These are phyloP conservation scores for Metrosideros polymorpha DNA, from an alignment of 441 rosid species.

Conservation along the genomic window DNA sequence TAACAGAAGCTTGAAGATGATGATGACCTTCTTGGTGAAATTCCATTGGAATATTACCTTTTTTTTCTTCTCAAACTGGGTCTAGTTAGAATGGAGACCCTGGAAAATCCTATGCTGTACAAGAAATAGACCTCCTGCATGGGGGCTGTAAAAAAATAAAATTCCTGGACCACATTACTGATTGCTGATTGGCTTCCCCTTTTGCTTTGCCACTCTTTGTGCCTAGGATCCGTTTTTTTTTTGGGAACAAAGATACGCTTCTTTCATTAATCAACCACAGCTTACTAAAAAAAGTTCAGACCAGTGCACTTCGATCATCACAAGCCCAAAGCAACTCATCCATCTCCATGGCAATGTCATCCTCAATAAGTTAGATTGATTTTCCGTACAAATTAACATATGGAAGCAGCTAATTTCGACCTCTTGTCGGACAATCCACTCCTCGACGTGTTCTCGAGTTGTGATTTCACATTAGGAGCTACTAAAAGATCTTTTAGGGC, in stretches of 20 bases:
- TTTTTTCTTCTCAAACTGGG: not conserved
- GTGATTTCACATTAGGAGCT: not conserved
- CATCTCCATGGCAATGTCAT: not conserved
- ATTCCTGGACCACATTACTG: not conserved
- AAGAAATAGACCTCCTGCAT: not conserved
- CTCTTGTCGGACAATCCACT: not conserved
- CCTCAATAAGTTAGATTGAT: not conserved
- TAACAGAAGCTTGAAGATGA: not conserved
- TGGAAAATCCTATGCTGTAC: not conserved
- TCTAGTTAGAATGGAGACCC: not conserved
- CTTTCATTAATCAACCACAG: too few species aligned
- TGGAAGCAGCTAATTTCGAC: not conserved
- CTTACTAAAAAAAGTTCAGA: too few species aligned
- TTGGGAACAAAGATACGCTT: too few species aligned
- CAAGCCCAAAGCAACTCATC: not conserved
- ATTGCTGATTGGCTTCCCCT: not conserved
- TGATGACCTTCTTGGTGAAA: not conserved
- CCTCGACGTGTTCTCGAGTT: accelerated
- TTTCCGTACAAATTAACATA: accelerated
- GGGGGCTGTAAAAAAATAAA: not conserved
- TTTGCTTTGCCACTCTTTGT: not conserved
- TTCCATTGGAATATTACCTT: not conserved
- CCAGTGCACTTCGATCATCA: not conserved
- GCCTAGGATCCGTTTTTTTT: too few species aligned
- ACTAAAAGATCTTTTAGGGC: not conserved